Evolutionary conservation across 108 stramenopile species (phyloP).

Genomic region (Cyclotella atomus): DNA sequence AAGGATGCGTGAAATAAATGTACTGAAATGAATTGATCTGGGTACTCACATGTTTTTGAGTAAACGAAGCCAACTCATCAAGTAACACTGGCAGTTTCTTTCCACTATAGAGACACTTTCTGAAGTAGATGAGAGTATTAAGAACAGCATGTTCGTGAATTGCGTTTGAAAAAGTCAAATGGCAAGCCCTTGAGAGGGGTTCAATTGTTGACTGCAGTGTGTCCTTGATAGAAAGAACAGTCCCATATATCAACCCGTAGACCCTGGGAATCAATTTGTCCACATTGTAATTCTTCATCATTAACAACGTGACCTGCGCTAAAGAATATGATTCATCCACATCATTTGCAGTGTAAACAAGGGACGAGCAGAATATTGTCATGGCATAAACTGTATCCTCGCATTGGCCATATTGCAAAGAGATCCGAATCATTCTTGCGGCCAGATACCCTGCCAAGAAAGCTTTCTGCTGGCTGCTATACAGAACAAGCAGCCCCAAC

Average conservation of each 20-base stretch:
- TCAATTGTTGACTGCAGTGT: conserved; percentile 5
- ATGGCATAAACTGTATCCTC: conserved; percentile 29
- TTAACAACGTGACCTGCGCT: background rate
- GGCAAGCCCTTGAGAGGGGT: conserved; percentile 25
- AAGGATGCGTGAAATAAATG: background rate
- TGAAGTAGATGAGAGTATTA: conserved; percentile 16
- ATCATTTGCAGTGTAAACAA: conserved; percentile 6
- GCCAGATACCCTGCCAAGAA: conserved; percentile 23
- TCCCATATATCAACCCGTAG: conserved; percentile 19
- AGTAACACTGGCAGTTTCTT: conserved; percentile 10
- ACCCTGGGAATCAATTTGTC: conserved; percentile 15
- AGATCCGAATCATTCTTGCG: conserved; percentile 21
- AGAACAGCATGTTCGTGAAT: conserved; percentile 13
- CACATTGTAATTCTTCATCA: conserved; percentile 5
- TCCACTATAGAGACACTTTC: conserved; percentile 5
- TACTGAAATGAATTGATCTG: background rate
- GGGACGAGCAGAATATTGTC: conserved; percentile 4
- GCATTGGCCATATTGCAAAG: conserved; percentile 29
- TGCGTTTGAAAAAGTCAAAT: conserved; percentile 15
- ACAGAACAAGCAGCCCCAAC: conserved; percentile 13
- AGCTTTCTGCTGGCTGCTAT: conserved; percentile 12
- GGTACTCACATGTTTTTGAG: background rate
- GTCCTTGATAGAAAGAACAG: conserved; percentile 8
- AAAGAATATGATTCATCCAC: conserved; percentile 18
- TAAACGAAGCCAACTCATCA: background rate